phyloP scores from a whole-genome alignment of 768 basidiomycete species.

The Russula foetens region DNA sequence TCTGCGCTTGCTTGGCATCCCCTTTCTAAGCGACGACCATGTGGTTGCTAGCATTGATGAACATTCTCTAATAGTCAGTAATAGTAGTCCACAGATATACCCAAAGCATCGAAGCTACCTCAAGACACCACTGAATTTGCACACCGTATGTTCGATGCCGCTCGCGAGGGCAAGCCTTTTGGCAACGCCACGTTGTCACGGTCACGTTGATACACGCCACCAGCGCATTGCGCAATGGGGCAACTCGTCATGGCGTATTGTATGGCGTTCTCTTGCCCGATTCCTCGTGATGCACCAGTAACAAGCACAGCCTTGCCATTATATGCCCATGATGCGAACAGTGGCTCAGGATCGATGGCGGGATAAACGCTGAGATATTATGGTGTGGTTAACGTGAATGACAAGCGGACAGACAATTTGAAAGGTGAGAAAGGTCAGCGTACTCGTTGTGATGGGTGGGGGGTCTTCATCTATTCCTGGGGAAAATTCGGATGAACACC shows the following conservation, averaged over 20 bases:
- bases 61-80: no score
- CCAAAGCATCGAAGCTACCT: no score
- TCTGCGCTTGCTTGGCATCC: no score
- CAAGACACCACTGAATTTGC: no score
- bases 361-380: neutral
- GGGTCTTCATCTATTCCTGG: slow-evolving; percentile 5
- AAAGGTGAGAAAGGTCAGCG: neutral
- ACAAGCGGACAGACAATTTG: neutral
- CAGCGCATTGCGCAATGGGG: neutral
- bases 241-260: neutral
- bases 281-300: slow-evolving; percentile 8
- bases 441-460: neutral
- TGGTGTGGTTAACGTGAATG: no score
- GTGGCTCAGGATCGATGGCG: neutral
- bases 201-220: neutral
- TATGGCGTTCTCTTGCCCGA: slow-evolving; percentile 1
- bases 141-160: no score
- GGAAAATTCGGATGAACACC: no score
- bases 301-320: neutral
- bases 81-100: no score
- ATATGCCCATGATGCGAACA: neutral
- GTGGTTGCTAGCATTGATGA: no score
- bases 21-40: no score
- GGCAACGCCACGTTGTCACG: no score
- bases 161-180: no score